Evolutionary conservation across 2,329 filamentous ascomycete genomes (phyloP).

Genomic region (Ciborinia camelliae): DNA sequence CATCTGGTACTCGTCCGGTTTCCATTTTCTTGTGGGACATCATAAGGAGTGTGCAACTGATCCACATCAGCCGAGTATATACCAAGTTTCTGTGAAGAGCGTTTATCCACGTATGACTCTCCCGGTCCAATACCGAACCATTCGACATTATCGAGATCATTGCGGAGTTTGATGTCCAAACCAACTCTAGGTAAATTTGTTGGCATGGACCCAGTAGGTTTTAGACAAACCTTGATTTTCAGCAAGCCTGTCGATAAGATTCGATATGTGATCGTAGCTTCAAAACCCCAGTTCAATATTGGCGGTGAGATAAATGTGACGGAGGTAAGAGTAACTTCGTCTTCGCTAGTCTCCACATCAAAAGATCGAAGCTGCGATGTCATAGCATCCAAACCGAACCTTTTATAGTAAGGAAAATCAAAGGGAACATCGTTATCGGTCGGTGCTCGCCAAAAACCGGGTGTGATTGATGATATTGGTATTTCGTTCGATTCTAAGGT

Average conservation of each 20-base stretch:
- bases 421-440: slow-evolving; percentile 61
- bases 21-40: slow-evolving; percentile 55
- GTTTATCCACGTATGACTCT: slow-evolving; percentile 65
- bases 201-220: slow-evolving; percentile 48
- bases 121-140: slow-evolving; percentile 69
- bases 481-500: background rate
- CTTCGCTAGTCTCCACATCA: slow-evolving; percentile 31
- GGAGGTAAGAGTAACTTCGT: slow-evolving; percentile 42
- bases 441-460: slow-evolving; percentile 57
- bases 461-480: slow-evolving; percentile 14
- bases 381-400: slow-evolving; percentile 48
- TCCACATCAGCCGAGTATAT: slow-evolving; percentile 48
- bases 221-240: slow-evolving; percentile 45
- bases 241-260: slow-evolving; percentile 47
- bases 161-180: slow-evolving; percentile 51
- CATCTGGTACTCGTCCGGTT: slow-evolving; percentile 20
- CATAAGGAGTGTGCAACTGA: slow-evolving; percentile 56
- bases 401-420: slow-evolving; percentile 56
- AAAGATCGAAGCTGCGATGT: slow-evolving; percentile 47
- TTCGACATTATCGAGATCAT: slow-evolving; percentile 45
- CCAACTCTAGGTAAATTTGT: slow-evolving; percentile 59
- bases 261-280: slow-evolving; percentile 50
- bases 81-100: slow-evolving; percentile 56
- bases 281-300: slow-evolving; percentile 57
- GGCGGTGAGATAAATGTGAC: slow-evolving; percentile 54